phyloP scores from a whole-genome alignment of 2,329 filamentous ascomycete species.

The Sporothrix euskadiensis region DNA sequence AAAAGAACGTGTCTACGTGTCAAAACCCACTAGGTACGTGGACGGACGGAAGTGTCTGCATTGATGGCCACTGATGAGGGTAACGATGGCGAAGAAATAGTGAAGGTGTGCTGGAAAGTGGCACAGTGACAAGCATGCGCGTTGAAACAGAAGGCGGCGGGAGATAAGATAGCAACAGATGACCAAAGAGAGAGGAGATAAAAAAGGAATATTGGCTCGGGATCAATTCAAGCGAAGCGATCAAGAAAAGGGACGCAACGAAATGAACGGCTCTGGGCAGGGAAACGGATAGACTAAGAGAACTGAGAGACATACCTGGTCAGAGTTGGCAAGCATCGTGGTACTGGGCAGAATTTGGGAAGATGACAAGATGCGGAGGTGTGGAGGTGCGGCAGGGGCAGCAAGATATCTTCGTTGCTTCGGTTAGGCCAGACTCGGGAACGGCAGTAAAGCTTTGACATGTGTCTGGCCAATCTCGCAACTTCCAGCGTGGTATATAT shows the following conservation, averaged over 20 bases:
- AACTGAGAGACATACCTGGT: background rate
- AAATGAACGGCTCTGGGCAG: background rate
- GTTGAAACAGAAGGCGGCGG: background rate
- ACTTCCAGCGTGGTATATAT: background rate
- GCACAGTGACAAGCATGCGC: background rate
- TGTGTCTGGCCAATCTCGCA: background rate
- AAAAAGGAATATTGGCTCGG: background rate
- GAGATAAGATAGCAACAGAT: background rate
- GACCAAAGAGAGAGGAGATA: background rate
- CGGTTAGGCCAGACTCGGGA: background rate
- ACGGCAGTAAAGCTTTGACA: background rate
- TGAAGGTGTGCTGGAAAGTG: background rate
- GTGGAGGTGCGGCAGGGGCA: background rate
- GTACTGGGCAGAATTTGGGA: no score
- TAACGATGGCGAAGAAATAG: background rate
- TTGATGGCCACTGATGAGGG: background rate
- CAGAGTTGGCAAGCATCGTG: background rate
- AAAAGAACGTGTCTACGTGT: no score
- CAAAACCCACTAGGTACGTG: no score
- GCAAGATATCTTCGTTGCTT: background rate
- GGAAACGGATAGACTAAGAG: background rate
- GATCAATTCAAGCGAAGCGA: background rate
- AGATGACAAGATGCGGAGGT: background rate
- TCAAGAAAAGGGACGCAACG: background rate
- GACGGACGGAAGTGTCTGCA: no score